These are phyloP conservation scores for Suillus cothurnatus DNA, from an alignment of 768 basidiomycete species.

Conservation along the genomic window DNA sequence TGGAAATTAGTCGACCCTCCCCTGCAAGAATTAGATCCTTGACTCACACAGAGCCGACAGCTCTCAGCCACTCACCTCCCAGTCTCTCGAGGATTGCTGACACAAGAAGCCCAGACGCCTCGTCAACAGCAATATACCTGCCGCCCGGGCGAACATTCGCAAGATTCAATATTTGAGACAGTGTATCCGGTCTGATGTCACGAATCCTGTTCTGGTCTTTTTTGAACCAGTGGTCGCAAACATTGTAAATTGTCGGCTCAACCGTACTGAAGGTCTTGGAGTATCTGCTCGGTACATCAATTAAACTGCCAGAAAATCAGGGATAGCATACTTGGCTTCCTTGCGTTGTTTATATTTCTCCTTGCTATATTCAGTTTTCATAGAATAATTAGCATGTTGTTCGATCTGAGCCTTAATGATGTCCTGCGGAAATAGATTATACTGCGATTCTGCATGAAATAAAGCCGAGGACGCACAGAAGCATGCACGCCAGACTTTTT, in stretches of 20 bases:
- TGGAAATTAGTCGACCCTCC: constrained; percentile 76
- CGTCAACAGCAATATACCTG: constrained; percentile 88
- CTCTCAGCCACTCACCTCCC: constrained; percentile 58
- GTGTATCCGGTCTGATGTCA: constrained; percentile 82
- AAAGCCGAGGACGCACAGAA: constrained; percentile 48
- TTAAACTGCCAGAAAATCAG: not conserved
- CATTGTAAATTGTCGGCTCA: constrained; percentile 84
- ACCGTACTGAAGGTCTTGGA: constrained; percentile 85
- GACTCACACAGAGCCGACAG: not conserved
- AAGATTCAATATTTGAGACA: constrained; percentile 85
- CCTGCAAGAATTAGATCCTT: constrained; percentile 44
- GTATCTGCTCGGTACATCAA: constrained; percentile 54
- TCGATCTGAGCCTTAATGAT: constrained; percentile 96
- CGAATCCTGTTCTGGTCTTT: constrained; percentile 84
- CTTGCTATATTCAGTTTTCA: constrained; percentile 98
- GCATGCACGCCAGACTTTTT: constrained; percentile 83
- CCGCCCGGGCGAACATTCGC: constrained; percentile 86
- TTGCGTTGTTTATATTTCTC: constrained; percentile 98
- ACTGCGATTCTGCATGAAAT: constrained; percentile 3
- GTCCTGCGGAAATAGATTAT: constrained; percentile 55
- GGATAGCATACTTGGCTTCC: constrained; percentile 80
- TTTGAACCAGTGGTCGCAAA: constrained; percentile 86
- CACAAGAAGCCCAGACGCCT: constrained; percentile 87
- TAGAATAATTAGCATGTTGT: constrained; percentile 84
- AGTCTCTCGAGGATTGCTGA: constrained; percentile 84